Evolutionary conservation across 306 rosid genomes (phyloP), one percentile per base, ranked within the genome.

Genomic region (Argentina anserina): DNA sequence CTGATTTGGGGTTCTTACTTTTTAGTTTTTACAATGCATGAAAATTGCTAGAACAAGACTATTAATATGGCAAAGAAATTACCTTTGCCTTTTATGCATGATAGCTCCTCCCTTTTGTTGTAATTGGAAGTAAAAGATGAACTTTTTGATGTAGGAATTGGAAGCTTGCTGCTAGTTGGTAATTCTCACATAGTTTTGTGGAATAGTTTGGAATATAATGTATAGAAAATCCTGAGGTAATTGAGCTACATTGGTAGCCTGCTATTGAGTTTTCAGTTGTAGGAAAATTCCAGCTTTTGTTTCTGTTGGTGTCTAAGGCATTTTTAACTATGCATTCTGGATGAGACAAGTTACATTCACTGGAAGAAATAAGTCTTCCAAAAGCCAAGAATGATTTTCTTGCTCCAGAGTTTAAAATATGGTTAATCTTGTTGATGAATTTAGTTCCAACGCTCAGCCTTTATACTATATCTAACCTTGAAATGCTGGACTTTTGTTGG

Each of bases 401-500:
- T 28, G 64, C 37, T 58, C 37, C 64, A 28, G 20, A 56, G 15
- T 56, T 25, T 0, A 56, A 14, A 58, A 12, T 11, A 58, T 26
- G 0, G 20, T 58, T 58, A 26, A 26, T 58, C 64, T 58, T 58
- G 37, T 58, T 6, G 3, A 58, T 58, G 18, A 28, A 8, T 58
- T 5, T 4, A 28, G 37, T 13, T 58, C 39, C 39, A 58, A 58
- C 37, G 64, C 39, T 58, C 14, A 29, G 2, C 64, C 0, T 58
- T 1, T 26, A 6, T 6, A 28, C 13, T 14, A 15, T 37, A 58
- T 28, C 5, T 28, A 29, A 58, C 37, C 64, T 58, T 37, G 3
- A 58, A 58, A 11, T 58, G 61, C 46, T 69, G 9, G 14, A 69
- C 47, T 69, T 69, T 69, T 34, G 46, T 68, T 21, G 21, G 72